Base-by-base conservation (phyloP, 495 filamentous ascomycete genomes). In the Darksidea phi region DNA sequence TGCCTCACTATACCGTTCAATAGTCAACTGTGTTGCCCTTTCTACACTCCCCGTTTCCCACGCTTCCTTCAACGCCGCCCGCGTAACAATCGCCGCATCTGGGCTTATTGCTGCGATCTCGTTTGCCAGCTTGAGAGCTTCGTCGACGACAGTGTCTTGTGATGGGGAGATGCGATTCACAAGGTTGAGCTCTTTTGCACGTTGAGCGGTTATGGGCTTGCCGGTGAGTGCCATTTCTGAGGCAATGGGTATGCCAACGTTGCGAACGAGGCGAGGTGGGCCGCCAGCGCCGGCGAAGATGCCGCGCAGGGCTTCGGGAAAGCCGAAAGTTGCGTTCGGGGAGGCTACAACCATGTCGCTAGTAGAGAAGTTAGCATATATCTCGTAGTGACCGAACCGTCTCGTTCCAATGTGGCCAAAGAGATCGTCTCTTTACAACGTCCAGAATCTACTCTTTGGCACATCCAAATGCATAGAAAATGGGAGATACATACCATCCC, bases 281-380 rank as follows among this genome's bases (percentile, higher is more conserved):
- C 70, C 70, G 24, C 70, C 70, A 2, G 67, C 70, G n/a, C 38
- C 67, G 18, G 70, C 70, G 42, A 63, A 72, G 61, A 72, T 66
- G 36, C 70, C 70, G 18, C 70, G 70, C 8, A 64, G 45, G 18
- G 70, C 70, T 64, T 72, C 70, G 1, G 70, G 70, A 34, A 72
- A 61, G 13, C 63, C 67, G 42, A 72, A 72, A 8, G 55, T 49
- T 37, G 70, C 67, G 13, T 34, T 63, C 1, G 70, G 70, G 2
- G 70, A 63, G 24, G 70, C 70, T 23, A 72, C 64, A 13, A 70
- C 60, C 64, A 72, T 66, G 59, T 72, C 70, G 41, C 69, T 72
- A 56, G 5, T 3, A 43, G 3, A 6, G 3, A 10, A 43, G 41
- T 43, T 20, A 43, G 41, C 18, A 20, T 32, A 32, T 4, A 32